A percentile compares a stretch with the other conserved stretches of the same genome.
These are phyloP conservation scores for Coemansia sp. DNA, from an alignment of 192 early-diverging fungal species.

Conservation along the genomic window DNA sequence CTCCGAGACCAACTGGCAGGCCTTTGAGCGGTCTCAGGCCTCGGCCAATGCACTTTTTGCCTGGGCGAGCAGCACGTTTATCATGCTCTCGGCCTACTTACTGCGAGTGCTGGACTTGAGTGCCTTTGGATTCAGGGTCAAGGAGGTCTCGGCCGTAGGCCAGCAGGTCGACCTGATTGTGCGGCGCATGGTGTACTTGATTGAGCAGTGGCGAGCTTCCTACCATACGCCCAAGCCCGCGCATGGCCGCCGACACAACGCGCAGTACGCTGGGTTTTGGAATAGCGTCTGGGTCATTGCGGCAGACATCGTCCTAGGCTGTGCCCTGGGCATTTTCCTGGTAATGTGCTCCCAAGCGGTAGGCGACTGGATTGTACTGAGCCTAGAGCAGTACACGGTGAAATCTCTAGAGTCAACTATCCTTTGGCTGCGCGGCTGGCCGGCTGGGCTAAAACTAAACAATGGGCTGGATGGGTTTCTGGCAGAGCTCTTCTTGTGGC, in stretches of 20 bases:
- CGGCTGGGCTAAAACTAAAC: slow-evolving; percentile 96
- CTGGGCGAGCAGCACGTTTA: slow-evolving; percentile 46
- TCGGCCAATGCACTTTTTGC: neutral
- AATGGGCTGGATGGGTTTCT: slow-evolving; percentile 83
- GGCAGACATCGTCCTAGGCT: slow-evolving; percentile 87
- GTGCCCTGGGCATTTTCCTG: slow-evolving; percentile 72
- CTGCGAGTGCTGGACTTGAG: slow-evolving; percentile 61
- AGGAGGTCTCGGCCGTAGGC: slow-evolving; percentile 68
- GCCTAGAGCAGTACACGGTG: slow-evolving; percentile 65
- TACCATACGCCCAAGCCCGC: slow-evolving; percentile 57
- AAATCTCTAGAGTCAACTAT: slow-evolving; percentile 69
- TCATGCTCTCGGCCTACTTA: slow-evolving; percentile 56
- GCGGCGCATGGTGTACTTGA: slow-evolving; percentile 83
- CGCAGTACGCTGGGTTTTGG: slow-evolving; percentile 71
- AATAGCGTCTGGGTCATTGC: slow-evolving; percentile 96
- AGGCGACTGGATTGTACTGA: slow-evolving; percentile 54
- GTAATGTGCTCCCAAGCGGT: slow-evolving; percentile 60
- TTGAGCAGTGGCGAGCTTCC: slow-evolving; percentile 72
- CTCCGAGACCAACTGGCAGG: neutral
- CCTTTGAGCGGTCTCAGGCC: neutral
- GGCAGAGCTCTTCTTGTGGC: slow-evolving; percentile 86
- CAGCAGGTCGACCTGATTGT: slow-evolving; percentile 88
- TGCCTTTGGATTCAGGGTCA: slow-evolving; percentile 59
- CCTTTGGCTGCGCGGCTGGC: slow-evolving; percentile 87
- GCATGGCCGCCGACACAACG: slow-evolving; percentile 29